Evolutionary conservation across 768 basidiomycete species (phyloP), one percentile per base, ranked within the genome.

Genomic region (Rickenella mellea): DNA sequence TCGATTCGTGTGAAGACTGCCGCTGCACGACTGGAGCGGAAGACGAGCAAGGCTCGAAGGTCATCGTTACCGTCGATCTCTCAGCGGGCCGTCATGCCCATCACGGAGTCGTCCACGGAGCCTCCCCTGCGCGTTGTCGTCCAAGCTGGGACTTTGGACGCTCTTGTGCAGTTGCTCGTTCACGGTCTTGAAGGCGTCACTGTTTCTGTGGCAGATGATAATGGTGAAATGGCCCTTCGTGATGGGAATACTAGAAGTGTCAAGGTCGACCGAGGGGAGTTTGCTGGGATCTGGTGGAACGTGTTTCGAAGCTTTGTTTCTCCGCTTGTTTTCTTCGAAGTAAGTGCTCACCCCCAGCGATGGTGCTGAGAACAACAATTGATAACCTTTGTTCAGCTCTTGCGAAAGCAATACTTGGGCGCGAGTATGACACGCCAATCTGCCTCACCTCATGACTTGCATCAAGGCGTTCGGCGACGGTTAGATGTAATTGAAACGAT

Each of bases 251-350:
- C 82, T 0, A 67, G 84, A 26, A 78, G 84, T 37, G 63, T 89
- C 31, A 65, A 77, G 20, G 72, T 90, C 11, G 87, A 90, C 61
- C 72, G 77, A 33, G 63, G 54, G 1, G 87, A 89, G 53, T 90
- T 85, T 61, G 69, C 78, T 2, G 68, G 67, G 32, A 73, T 86
- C 2, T 91, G 87, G 85, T 91, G 87, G 85, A 79, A 73, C 47
- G 75, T 76, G 15, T 91, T 85, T 55, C 70, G 88, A 30, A 86
- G 83, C 51, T 87, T 90, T 49, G 74, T 90, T 7, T 79, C 82
- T 0, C 87, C 88, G 0, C 58, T 82, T 6, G 82, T 83, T 1
- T 84, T 91, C 52, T 89, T 91, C 55, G 86, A 90, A 78, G 88
- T 87, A 52, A 37, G 73, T 52, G 2, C 14, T 43, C 36, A 35